Evolutionary conservation across 805 yeast species (phyloP), one percentile per base, ranked within the genome.

Genomic region (Kluyveromyces nonfermentans): DNA sequence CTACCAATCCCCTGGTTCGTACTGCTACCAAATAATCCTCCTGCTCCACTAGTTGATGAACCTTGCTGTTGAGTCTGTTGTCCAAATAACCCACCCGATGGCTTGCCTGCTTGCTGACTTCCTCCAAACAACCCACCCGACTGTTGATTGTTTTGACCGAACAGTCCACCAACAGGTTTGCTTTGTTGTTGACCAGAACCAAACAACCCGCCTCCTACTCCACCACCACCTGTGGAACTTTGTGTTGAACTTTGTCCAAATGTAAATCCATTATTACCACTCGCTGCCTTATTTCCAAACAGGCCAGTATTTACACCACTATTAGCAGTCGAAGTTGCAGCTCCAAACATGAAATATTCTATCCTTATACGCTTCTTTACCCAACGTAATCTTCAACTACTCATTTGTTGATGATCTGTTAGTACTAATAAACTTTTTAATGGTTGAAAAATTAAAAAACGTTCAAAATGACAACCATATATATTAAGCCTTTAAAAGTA

Each of bases 41-140:
- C 54, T 12, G 44, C 36, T 21, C 47, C 37, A 12, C 32, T 16
- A 35, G 35, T 22, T 15, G n/a, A 25, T 40, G 38, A 20, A 14
- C 12, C 12, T 25, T 25, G 30, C 12, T 25, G 16, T 21, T 41
- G 32, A 35, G 40, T 5, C 50, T 42, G 14, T 41, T 46, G 38
- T 46, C 65, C 63, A 46, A 56, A 55, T 15, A 52, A 39, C 5
- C 58, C 50, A 37, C 62, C 59, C 15, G 51, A 33, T 3, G 49
- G 10, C 4, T 37, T 14, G 14, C 38, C 32, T 17, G 38, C 48
- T 37, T 43, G 51, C 42, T 47, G 45, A 19, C 49, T 50, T n/a
- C 64, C 67, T 4, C 71, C 70, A 50, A 69, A 68, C 9, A 68
- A 48, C 2, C 70, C 70, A 25, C 68, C 68, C 8, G 63, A 8